Base-by-base conservation (phyloP, 805 yeast genomes). In the Trichomonascus vanleenenianus region DNA sequence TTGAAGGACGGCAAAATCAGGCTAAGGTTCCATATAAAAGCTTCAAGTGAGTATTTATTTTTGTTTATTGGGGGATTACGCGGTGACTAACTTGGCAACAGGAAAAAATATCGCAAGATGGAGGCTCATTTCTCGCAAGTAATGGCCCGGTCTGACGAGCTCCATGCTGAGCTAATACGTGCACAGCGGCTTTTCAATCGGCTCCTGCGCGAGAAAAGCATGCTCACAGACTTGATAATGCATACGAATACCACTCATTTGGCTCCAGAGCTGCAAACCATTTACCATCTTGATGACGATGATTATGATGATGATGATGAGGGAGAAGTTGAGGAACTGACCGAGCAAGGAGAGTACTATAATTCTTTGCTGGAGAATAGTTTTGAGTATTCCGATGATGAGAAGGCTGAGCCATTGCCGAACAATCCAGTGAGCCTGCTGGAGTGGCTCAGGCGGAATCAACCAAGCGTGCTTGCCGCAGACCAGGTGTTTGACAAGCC, bases 401-500 rank as follows among this genome's bases (percentile, higher is more conserved):
- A 53, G 30, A 49, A 42, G 6, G 27, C 42, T 4, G 46, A 42
- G 18, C 49, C 49, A 12, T 32, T 36, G 3, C 40, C 39, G 8
- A 31, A 36, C 18, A 49, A 53, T 40, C 55, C 55, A 3, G 48
- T 50, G 51, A 35, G 44, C 27, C 34, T 49, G 14, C 20, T 43
- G 12, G 53, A 53, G 32, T 53, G 56, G 56, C 44, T 50, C 33
- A 47, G 49, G 44, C 32, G 56, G 30, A 49, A 51, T 39, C 50
- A 50, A 37, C 51, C 51, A 11, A 40, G 40, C 10, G 46, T 48
- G 20, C 46, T 48, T 20, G 39, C 37, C 25, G 16, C 37, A 22
- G 40, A 40, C 14, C 35, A 39, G 18, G 25, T 20, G 22, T 30
- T 30, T 36, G 37, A 36, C 35, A 20, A 30, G 34, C 27, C 44